Evolutionary conservation across 225 moss, liverwort and hornwort genomes (phyloP).

Genomic region (Marchantia polymorpha): DNA sequence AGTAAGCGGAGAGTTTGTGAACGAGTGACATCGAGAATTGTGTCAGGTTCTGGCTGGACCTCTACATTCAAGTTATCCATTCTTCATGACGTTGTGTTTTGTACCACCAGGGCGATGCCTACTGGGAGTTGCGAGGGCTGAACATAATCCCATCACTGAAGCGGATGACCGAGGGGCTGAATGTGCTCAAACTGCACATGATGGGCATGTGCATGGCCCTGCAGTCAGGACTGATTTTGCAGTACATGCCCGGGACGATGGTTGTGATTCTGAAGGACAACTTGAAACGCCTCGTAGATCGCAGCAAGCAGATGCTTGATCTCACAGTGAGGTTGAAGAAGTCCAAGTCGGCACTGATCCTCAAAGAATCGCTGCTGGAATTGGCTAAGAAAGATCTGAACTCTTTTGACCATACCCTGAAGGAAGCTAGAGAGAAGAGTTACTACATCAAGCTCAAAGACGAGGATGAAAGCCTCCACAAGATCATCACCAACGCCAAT

Average conservation of each 20-base stretch:
- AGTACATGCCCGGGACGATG: slow-evolving; percentile 27
- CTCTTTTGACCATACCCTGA: slow-evolving; percentile 21
- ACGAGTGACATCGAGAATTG: no score
- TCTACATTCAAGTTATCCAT: no score
- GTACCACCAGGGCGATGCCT: slow-evolving; percentile 25
- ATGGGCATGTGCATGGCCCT: slow-evolving; percentile 39
- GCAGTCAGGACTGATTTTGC: slow-evolving; percentile 31
- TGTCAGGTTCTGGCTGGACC: no score
- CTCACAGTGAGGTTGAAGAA: slow-evolving; percentile 26
- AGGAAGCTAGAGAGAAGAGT: slow-evolving; percentile 33
- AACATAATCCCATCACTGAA: slow-evolving; percentile 21
- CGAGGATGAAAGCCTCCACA: slow-evolving; percentile 24
- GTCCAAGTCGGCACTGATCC: slow-evolving; percentile 2
- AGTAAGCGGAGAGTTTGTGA: no score
- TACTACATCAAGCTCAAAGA: slow-evolving; percentile 22
- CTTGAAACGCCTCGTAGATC: slow-evolving; percentile 17
- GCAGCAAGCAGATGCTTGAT: slow-evolving; percentile 27
- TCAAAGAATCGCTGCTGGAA: slow-evolving; percentile 22
- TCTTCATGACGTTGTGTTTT: neutral
- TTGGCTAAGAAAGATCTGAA: slow-evolving; percentile 26
- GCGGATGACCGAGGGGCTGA: slow-evolving; percentile 32
- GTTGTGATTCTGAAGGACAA: slow-evolving; percentile 18
- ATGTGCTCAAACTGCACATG: slow-evolving; percentile 30
- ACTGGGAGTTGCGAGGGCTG: slow-evolving; percentile 22
- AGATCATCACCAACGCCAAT: slow-evolving; percentile 15